Conservation (phyloP, 106 monocot genomes). For the Dioscorea dumetorum region DNA sequence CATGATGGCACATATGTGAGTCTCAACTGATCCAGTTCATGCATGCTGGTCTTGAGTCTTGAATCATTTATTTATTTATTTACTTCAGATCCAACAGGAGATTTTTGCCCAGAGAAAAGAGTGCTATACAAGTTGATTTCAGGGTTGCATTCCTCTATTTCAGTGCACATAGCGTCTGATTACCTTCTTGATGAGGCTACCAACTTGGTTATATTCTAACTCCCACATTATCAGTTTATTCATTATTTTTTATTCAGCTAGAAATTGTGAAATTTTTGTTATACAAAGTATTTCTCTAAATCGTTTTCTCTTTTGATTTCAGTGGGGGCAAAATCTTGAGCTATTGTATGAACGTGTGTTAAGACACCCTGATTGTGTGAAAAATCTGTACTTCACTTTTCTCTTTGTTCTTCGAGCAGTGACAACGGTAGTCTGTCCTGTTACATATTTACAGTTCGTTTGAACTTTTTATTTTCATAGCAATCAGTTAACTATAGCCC, state of each 20-base stretch:
- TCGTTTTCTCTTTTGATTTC: slow-evolving; percentile 6
- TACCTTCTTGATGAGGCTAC: slow-evolving; percentile 74
- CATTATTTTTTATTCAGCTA: not conserved
- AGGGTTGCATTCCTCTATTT: slow-evolving; percentile 69
- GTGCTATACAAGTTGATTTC: slow-evolving; percentile 69
- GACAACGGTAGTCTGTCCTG: slow-evolving; percentile 48
- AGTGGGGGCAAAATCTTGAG: slow-evolving; percentile 94
- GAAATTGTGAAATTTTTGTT: not conserved
- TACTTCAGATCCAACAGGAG: slow-evolving; percentile 73
- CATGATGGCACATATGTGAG: too few species aligned
- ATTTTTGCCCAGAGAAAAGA: slow-evolving; percentile 61
- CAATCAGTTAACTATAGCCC: too few species aligned
- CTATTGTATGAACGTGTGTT: slow-evolving; percentile 85
- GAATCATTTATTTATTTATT: too few species aligned
- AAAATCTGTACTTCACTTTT: slow-evolving; percentile 88
- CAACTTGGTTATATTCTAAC: slow-evolving; percentile 39
- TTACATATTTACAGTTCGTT: too few species aligned
- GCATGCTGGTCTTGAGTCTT: too few species aligned
- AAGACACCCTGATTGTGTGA: slow-evolving; percentile 75
- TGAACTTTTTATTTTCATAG: too few species aligned
- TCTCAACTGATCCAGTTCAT: too few species aligned
- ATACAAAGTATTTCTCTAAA: not conserved
- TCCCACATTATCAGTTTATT: not conserved
- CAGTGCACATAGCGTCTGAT: slow-evolving; percentile 88
- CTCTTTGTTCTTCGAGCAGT: slow-evolving; percentile 94